These are phyloP conservation scores for Globisporangium paroecandrum DNA, from an alignment of 352 stramenopile genomes.

Conservation along the genomic window DNA sequence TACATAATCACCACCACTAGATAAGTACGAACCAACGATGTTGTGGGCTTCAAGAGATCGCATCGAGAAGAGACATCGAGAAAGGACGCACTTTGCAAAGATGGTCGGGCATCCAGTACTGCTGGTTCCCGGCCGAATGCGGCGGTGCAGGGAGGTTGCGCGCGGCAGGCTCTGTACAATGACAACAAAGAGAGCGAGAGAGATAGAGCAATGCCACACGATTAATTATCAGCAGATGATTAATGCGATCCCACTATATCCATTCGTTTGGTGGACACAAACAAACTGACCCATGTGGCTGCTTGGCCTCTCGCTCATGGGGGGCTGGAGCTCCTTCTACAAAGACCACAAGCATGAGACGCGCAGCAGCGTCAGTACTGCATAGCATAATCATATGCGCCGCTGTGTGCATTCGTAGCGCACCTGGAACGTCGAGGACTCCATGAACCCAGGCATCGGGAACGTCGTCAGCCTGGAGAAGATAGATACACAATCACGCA, in stretches of 20 bases:
- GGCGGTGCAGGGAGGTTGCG: conserved; percentile 27
- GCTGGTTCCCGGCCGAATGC: conserved; percentile 43
- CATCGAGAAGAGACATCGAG: background rate
- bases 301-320: conserved; percentile 18
- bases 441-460: conserved; percentile 52
- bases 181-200: too few relatives aligned
- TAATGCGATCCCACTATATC: background rate
- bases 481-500: background rate
- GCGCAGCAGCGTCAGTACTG: background rate
- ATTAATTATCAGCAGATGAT: background rate
- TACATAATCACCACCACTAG: background rate
- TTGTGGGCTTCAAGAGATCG: background rate
- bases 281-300: conserved; percentile 12
- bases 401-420: background rate
- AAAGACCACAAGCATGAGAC: background rate
- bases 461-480: conserved; percentile 58
- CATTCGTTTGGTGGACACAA: background rate
- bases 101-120: conserved; percentile 87
- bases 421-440: conserved; percentile 45
- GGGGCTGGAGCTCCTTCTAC: conserved; percentile 17
- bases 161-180: conserved; percentile 18
- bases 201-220: background rate
- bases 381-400: background rate
- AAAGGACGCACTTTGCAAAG: conserved; percentile 60
- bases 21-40: background rate